These are phyloP conservation scores for Quillaja saponaria DNA, from an alignment of 306 rosid genomes.

Conservation along the genomic window DNA sequence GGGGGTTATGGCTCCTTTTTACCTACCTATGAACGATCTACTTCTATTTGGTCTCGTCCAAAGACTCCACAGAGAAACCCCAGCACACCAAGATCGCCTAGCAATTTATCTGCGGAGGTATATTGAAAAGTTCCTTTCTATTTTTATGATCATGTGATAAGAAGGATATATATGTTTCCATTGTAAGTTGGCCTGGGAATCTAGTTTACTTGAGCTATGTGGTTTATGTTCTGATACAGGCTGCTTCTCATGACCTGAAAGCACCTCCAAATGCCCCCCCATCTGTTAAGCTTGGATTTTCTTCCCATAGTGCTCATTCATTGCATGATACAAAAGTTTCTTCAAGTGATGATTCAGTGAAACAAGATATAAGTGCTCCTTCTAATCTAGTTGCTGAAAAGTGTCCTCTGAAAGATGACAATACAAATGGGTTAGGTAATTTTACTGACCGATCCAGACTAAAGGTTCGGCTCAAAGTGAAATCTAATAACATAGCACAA, in stretches of 20 bases:
- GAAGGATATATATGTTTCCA: slow-evolving; percentile 33
- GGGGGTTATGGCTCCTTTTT: slow-evolving; percentile 85
- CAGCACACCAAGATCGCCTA: slow-evolving; percentile 43
- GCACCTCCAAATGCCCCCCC: slow-evolving; percentile 43
- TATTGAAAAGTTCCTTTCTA: slow-evolving; percentile 9
- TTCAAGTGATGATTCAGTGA: slow-evolving; percentile 41
- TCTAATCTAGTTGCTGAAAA: slow-evolving; percentile 42
- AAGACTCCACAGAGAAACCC: slow-evolving; percentile 53
- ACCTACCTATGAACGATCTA: slow-evolving; percentile 51
- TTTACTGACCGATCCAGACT: slow-evolving; percentile 51
- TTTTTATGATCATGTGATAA: slow-evolving; percentile 29
- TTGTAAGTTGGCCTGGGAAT: slow-evolving; percentile 33
- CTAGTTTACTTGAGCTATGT: slow-evolving; percentile 42
- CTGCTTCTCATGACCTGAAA: slow-evolving; percentile 50
- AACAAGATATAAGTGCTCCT: slow-evolving; percentile 35
- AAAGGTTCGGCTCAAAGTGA: slow-evolving; percentile 75
- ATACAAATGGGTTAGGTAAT: slow-evolving; percentile 37
- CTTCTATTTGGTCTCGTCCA: slow-evolving; percentile 38
- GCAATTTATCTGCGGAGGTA: slow-evolving; percentile 57
- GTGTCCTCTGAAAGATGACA: slow-evolving; percentile 48
- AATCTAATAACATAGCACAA: slow-evolving; percentile 38
- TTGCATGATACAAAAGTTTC: slow-evolving; percentile 34
- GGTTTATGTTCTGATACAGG: slow-evolving; percentile 53
- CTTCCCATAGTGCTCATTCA: slow-evolving; percentile 33
- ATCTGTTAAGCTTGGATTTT: slow-evolving; percentile 39